phyloP scores from a whole-genome alignment of 257 asterid genomes.

The Gentiana straminea region DNA sequence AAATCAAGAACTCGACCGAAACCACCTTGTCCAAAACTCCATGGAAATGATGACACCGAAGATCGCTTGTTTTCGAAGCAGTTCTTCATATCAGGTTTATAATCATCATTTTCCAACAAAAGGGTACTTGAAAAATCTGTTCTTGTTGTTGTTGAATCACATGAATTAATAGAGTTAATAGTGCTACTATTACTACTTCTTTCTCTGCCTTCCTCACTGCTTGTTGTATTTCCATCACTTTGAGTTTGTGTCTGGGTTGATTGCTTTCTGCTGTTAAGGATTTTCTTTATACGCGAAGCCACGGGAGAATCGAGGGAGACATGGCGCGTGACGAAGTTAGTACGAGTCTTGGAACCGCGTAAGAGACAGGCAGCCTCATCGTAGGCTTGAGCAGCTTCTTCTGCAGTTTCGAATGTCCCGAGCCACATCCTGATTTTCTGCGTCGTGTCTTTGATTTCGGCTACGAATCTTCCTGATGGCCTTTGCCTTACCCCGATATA shows the following conservation, averaged over 20 bases:
- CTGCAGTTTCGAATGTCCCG: slow-evolving; percentile 18
- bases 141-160: slow-evolving; percentile 7
- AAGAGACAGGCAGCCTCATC: slow-evolving; percentile 15
- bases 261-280: slow-evolving; percentile 33
- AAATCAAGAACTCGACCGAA: background rate
- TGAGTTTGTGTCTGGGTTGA: background rate
- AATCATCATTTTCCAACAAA: slow-evolving; percentile 24
- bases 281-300: slow-evolving; percentile 43
- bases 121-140: slow-evolving; percentile 3
- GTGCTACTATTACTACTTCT: background rate
- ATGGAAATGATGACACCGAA: slow-evolving; percentile 5
- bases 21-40: slow-evolving; percentile 3
- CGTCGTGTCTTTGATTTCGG: slow-evolving; percentile 13
- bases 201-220: slow-evolving; percentile 7
- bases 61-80: slow-evolving; percentile 14
- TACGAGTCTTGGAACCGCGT: slow-evolving; percentile 11
- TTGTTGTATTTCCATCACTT: background rate
- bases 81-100: slow-evolving; percentile 44
- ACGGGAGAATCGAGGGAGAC: slow-evolving; percentile 42
- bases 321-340: slow-evolving; percentile 6
- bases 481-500: slow-evolving; percentile 14
- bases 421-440: slow-evolving; percentile 18
- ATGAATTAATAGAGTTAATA: background rate
- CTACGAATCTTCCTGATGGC: slow-evolving; percentile 16
- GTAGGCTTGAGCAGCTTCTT: slow-evolving; percentile 14